Percentiles rank a stretch among this genome's conserved stretches.
phyloP scores from a whole-genome alignment of 1,284 basidiomycete genomes.

The Coniferiporia sulphurascens region DNA sequence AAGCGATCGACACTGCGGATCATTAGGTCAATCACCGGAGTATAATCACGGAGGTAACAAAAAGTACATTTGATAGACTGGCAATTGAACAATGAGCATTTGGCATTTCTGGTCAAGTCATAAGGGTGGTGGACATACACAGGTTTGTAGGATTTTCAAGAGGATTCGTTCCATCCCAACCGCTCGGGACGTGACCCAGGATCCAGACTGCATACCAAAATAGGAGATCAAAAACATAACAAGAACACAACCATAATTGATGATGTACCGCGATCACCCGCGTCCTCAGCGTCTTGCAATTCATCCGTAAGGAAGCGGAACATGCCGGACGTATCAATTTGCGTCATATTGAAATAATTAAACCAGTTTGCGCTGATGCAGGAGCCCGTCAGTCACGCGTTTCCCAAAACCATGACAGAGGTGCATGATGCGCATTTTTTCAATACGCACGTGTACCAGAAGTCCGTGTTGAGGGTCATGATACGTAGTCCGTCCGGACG shows the following conservation, averaged over 20 bases:
- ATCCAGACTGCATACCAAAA: slow-evolving; percentile 85
- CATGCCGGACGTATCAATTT: slow-evolving; percentile 70
- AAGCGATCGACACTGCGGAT: slow-evolving; percentile 67
- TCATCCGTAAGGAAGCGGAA: slow-evolving; percentile 77
- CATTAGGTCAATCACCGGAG: slow-evolving; percentile 20
- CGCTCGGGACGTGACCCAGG: slow-evolving; percentile 70
- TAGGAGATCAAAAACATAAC: too few species aligned
- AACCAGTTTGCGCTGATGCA: slow-evolving; percentile 71
- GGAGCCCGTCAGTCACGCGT: too few species aligned
- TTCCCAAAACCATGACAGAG: too few species aligned
- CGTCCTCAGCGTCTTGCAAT: slow-evolving; percentile 72
- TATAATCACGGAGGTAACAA: not conserved
- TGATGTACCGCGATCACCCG: slow-evolving; percentile 54
- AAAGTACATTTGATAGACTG: slow-evolving; percentile 72
- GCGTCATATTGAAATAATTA: slow-evolving; percentile 71
- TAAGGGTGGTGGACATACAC: slow-evolving; percentile 44
- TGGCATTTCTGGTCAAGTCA: not conserved
- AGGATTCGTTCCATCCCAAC: slow-evolving; percentile 71
- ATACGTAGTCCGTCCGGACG: slow-evolving; percentile 64
- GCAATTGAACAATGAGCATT: not conserved
- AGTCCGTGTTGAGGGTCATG: slow-evolving; percentile 76
- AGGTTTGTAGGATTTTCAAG: slow-evolving; percentile 58
- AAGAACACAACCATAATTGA: too few species aligned
- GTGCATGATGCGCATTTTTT: too few species aligned
- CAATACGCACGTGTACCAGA: slow-evolving; percentile 35